Conservation (phyloP, 2,329 filamentous ascomycete genomes). For the Beauveria asiatica region DNA sequence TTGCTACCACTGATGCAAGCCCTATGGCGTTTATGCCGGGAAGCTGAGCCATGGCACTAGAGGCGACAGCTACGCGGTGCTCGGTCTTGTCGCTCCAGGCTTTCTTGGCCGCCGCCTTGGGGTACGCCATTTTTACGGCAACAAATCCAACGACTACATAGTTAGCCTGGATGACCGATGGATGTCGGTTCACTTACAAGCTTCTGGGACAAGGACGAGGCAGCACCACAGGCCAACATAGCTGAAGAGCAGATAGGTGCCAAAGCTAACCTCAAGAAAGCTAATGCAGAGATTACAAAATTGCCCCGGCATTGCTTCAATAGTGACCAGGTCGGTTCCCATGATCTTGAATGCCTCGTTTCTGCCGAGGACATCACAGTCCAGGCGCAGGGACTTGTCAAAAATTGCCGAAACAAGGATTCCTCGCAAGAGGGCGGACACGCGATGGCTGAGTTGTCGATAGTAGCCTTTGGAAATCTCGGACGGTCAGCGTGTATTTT, state of each 20-base stretch:
- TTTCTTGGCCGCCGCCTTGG: neutral
- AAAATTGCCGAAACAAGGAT: neutral
- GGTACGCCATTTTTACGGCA: neutral
- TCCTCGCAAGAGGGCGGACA: neutral
- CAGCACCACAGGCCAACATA: neutral
- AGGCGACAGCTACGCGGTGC: neutral
- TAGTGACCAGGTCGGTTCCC: neutral
- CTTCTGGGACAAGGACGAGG: neutral
- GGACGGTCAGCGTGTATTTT: neutral
- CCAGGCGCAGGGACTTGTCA: neutral
- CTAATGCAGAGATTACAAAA: neutral
- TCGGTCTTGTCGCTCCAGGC: neutral
- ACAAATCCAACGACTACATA: neutral
- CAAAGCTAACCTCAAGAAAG: neutral
- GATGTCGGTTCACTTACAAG: neutral
- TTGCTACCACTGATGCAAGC: neutral
- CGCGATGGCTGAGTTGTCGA: neutral
- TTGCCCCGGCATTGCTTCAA: neutral
- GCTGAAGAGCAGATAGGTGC: neutral
- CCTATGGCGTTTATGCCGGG: neutral
- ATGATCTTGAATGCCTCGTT: neutral
- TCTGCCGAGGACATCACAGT: neutral
- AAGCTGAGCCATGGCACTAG: neutral
- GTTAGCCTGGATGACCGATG: neutral
- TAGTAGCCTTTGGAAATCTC: slow-evolving; percentile 2